phyloP scores from a whole-genome alignment of 176 grass and related monocot genomes.

The Musa schizocarpa region DNA sequence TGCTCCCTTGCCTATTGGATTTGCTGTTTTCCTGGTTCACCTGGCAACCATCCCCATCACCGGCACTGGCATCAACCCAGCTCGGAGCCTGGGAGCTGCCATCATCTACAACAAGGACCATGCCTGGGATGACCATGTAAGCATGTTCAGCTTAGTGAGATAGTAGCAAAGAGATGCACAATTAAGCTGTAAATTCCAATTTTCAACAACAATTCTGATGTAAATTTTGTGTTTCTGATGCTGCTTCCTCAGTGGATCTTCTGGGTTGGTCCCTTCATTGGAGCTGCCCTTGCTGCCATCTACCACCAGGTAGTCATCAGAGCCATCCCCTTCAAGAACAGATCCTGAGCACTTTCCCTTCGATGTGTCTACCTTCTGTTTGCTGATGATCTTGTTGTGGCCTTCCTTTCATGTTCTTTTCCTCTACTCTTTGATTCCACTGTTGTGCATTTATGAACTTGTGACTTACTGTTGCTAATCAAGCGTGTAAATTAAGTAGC shows the following conservation, averaged over 20 bases:
- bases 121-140: constrained; percentile 11
- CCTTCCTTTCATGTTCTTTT: neutral
- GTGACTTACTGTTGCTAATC: neutral
- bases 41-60: constrained; percentile 12
- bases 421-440: neutral
- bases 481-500: neutral
- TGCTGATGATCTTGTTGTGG: neutral
- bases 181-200: neutral
- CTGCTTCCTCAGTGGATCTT: neutral
- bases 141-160: neutral
- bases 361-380: neutral
- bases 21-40: constrained; percentile 9
- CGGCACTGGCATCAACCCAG: constrained; percentile 9
- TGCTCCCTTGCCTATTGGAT: constrained; percentile 1
- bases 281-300: neutral
- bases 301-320: constrained; percentile 3
- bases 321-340: neutral
- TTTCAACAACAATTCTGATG: neutral
- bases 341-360: neutral
- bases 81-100: constrained; percentile 2
- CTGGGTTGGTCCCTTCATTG: neutral
- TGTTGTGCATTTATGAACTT: neutral
- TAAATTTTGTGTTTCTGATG: neutral
- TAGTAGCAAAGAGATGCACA: neutral
- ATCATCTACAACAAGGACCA: constrained; percentile 3